Percentiles rank a stretch among this genome's conserved stretches.
These are phyloP conservation scores for Podospora comata DNA, from an alignment of 495 filamentous ascomycete species.

Conservation along the genomic window DNA sequence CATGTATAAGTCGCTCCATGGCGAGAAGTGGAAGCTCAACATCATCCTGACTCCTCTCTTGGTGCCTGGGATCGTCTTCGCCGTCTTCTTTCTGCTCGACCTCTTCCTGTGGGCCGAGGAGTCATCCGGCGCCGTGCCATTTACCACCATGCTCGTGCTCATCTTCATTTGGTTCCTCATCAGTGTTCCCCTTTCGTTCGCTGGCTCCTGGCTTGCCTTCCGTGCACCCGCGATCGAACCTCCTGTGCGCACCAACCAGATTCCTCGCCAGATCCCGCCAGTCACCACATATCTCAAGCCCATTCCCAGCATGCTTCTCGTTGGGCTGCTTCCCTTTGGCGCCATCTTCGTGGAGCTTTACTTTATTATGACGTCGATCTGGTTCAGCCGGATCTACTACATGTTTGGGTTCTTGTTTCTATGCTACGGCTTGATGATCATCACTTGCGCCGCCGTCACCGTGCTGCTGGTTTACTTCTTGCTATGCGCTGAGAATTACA, in stretches of 20 bases:
- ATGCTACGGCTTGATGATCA: slow-evolving; percentile 96
- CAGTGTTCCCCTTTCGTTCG: slow-evolving; percentile 83
- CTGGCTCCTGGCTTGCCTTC: slow-evolving; percentile 92
- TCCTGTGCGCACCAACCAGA: slow-evolving; percentile 94
- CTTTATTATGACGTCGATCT: slow-evolving; percentile 97
- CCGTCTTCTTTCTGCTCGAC: slow-evolving; percentile 88
- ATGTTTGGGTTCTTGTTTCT: slow-evolving; percentile 99
- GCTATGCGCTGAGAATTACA: slow-evolving; percentile 93
- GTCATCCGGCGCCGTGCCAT: slow-evolving; percentile 90
- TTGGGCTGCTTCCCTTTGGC: slow-evolving; percentile 88
- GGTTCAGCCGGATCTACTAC: slow-evolving; percentile 98
- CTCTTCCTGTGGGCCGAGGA: slow-evolving; percentile 90
- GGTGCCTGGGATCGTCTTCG: slow-evolving; percentile 83
- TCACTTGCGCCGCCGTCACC: slow-evolving; percentile 88
- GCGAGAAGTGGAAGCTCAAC: slow-evolving; percentile 91
- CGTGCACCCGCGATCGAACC: slow-evolving; percentile 58
- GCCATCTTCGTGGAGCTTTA: slow-evolving; percentile 97
- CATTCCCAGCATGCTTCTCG: slow-evolving; percentile 81
- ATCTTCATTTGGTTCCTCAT: slow-evolving; percentile 95
- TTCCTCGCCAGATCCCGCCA: slow-evolving; percentile 91
- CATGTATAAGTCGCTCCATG: slow-evolving; percentile 86
- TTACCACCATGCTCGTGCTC: slow-evolving; percentile 93
- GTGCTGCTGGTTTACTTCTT: slow-evolving; percentile 92
- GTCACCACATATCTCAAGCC: slow-evolving; percentile 75
- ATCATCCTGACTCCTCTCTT: slow-evolving; percentile 83